Conservation (phyloP, 306 rosid genomes). For the Begonia peltatifolia region DNA sequence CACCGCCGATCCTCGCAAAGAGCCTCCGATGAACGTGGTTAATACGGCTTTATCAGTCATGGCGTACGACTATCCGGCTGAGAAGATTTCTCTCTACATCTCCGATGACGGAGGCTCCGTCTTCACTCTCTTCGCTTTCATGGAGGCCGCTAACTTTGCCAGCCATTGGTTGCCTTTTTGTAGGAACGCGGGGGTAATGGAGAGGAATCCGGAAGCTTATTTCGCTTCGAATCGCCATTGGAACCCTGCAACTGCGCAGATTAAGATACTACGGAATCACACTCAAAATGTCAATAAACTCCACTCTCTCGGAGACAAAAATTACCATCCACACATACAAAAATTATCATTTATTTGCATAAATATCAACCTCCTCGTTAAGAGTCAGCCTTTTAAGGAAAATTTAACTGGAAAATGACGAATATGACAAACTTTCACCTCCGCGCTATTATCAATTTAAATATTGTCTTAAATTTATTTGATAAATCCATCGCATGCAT, state of each 20-base stretch:
- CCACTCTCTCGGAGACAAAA: no score
- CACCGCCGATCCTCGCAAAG: conserved; percentile 40
- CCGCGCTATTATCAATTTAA: no score
- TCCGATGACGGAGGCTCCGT: conserved; percentile 49
- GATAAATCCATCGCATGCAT: no score
- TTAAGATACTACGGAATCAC: conserved; percentile 15
- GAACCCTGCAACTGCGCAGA: conserved; percentile 7
- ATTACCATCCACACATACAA: no score
- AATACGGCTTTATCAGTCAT: conserved; percentile 36
- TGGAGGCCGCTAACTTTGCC: conserved; percentile 38
- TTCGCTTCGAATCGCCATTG: conserved; percentile 7
- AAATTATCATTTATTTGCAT: no score
- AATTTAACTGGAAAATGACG: no score
- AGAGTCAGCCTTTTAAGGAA: no score
- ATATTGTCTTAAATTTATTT: no score
- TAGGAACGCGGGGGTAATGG: conserved; percentile 12
- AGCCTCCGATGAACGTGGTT: conserved; percentile 29
- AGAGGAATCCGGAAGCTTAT: conserved; percentile 19
- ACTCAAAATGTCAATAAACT: no score
- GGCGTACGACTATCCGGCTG: conserved; percentile 30
- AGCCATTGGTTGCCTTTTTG: conserved; percentile 36
- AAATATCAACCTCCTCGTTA: no score
- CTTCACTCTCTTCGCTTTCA: conserved; percentile 30
- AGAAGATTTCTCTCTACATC: conserved; percentile 28
- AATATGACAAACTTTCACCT: no score